Evolutionary conservation across 1,284 basidiomycete species (phyloP).

Genomic region (Papiliotrema terrestris): DNA sequence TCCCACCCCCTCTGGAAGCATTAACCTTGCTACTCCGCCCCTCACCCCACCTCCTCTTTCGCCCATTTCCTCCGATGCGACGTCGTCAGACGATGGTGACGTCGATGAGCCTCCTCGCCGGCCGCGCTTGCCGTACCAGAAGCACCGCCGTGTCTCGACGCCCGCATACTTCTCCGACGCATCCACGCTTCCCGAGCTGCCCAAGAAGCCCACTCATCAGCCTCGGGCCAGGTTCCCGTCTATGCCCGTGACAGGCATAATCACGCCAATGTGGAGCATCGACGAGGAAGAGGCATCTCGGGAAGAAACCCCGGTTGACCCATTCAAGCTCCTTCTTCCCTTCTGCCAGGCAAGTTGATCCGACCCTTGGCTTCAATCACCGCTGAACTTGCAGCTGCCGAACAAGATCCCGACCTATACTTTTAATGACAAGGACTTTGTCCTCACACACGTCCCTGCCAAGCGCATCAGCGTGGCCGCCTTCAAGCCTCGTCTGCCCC

Average conservation of each 20-base stretch:
- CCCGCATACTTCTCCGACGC: background rate
- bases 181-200: background rate
- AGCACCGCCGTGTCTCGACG: conserved; percentile 1
- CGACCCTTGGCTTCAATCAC: too few species aligned
- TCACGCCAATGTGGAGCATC: conserved; percentile 17
- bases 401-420: conserved; percentile 3
- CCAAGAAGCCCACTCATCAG: background rate
- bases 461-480: conserved; percentile 15
- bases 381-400: background rate
- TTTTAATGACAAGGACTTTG: conserved; percentile 18
- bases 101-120: background rate
- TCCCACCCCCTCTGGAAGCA: conserved; percentile 9
- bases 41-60: conserved; percentile 4
- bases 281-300: conserved; percentile 11
- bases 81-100: conserved; percentile 1
- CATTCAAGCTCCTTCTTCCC: conserved; percentile 15
- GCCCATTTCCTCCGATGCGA: background rate
- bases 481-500: conserved; percentile 15
- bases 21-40: conserved; percentile 6
- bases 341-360: conserved; percentile 11
- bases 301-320: conserved; percentile 10
- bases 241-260: conserved; percentile 10
- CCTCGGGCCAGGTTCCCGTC: conserved; percentile 3
- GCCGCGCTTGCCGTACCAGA: background rate
- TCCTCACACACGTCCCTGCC: conserved; percentile 20